Percentiles rank a stretch among this genome's conserved stretches.
Evolutionary conservation across 1,284 basidiomycete species (phyloP).

Genomic region (Ceratobasidium sp.): DNA sequence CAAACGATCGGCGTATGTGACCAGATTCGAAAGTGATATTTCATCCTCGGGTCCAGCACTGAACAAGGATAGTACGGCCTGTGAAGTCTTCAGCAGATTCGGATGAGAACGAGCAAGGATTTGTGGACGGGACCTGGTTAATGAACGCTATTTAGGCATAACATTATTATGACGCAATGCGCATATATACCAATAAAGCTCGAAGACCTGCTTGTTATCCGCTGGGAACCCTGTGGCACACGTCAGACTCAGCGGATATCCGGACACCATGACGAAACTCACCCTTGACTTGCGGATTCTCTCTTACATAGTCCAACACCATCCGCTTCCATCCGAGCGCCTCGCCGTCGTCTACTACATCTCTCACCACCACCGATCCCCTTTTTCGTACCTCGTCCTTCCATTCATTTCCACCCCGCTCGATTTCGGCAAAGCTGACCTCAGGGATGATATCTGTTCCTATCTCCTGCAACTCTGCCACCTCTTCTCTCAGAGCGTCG

Average conservation of each 20-base stretch:
- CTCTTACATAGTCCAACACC: slow-evolving; percentile 63
- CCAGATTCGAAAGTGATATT: slow-evolving; percentile 62
- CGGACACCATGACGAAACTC: neutral
- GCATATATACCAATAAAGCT: slow-evolving; percentile 66
- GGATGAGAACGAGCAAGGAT: slow-evolving; percentile 63
- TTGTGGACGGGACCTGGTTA: slow-evolving; percentile 67
- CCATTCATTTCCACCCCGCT: slow-evolving; percentile 46
- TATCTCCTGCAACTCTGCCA: slow-evolving; percentile 54
- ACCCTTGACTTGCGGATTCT: slow-evolving; percentile 60
- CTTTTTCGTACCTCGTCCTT: slow-evolving; percentile 57
- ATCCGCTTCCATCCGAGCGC: slow-evolving; percentile 66
- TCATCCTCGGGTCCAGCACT: no score
- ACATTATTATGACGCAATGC: neutral
- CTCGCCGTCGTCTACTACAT: slow-evolving; percentile 64
- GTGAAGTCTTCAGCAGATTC: slow-evolving; percentile 58
- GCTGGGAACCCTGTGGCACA: slow-evolving; percentile 62
- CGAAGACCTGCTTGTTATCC: slow-evolving; percentile 72
- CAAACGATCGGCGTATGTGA: slow-evolving; percentile 78
- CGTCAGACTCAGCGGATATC: slow-evolving; percentile 34
- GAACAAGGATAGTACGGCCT: slow-evolving; percentile 53
- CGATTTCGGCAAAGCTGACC: neutral
- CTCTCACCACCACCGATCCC: slow-evolving; percentile 66
- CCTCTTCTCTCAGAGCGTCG: slow-evolving; percentile 55
- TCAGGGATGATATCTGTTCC: slow-evolving; percentile 52
- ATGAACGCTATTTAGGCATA: slow-evolving; percentile 38